Evolutionary conservation across 1,284 basidiomycete species (phyloP), one percentile per base, ranked within the genome.

Genomic region (Boletus mariae): DNA sequence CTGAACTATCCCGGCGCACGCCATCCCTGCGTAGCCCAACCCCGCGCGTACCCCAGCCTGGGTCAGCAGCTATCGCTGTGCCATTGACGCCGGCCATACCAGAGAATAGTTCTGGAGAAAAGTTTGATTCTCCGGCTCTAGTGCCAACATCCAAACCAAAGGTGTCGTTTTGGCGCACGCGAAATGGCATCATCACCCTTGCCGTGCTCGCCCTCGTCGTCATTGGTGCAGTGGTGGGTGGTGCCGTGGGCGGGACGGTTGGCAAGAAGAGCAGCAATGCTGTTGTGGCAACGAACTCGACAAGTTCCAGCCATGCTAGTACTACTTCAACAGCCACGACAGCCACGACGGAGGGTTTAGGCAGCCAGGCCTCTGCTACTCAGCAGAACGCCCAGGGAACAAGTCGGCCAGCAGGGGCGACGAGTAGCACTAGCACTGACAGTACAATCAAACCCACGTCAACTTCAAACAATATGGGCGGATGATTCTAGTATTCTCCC

Each of bases 141-240:
- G 3, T 40, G 6, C 0, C 44, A 15, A 12, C 38, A 23, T 13
- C 56, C 13, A 62, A 34, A 25, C 11, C 57, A 4, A 47, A 44
- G 9, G 35, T 46, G 15, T 56, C 68, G 2, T 68, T 68, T 55
- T 68, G 68, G 66, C 63, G 65, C 29, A 69, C 26, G 7, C 69
- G 65, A 9, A 71, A 67, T 10, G 73, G 75, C 17, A 62, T 74
- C 37, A 67, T 82, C 40, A 60, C 68, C 35, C 57, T 78, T 12
- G 55, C 68, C 45, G 37, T 78, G 37, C 57, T 74, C 3, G 62
- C 63, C 2, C 46, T 80, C 49, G 57, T 77, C 41, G 61, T 83
- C 55, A 58, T 86, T 45, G 82, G 72, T 1, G 84, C 76, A 1
- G 73, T 80, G 13, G 75, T 87, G 7, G 84, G 83, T 2, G 85